Evolutionary conservation across 202 grass and related monocot species (phyloP).

Genomic region (Zoysia matrella): DNA sequence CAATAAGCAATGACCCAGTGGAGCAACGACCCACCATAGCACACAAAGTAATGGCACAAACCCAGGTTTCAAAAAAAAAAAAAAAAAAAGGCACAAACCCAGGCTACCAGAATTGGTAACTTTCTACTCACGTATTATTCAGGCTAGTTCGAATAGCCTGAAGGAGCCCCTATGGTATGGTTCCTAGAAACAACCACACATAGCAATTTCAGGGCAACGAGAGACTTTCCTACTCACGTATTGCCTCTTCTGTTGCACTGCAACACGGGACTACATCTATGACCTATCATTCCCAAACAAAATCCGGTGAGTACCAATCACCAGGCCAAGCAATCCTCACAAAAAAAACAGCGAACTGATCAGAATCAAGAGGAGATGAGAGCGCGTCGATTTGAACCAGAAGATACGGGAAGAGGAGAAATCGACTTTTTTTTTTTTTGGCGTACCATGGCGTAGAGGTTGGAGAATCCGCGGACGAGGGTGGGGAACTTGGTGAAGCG

Average conservation of each 20-base stretch:
- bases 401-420: background rate
- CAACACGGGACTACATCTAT: background rate
- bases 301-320: background rate
- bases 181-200: constrained; percentile 6
- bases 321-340: constrained; percentile 13
- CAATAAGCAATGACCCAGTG: background rate
- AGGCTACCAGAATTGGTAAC: constrained; percentile 38
- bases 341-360: constrained; percentile 8
- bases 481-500: constrained; percentile 99
- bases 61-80: too few species aligned
- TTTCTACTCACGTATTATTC: background rate
- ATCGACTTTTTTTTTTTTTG: background rate
- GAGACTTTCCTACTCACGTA: background rate
- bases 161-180: background rate
- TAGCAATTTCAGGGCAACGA: background rate
- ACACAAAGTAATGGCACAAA: constrained; percentile 14
- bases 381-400: background rate
- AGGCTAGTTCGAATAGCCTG: background rate
- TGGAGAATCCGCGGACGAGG: constrained; percentile 91
- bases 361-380: constrained; percentile 1
- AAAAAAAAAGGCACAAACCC: background rate
- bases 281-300: background rate
- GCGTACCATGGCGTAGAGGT: constrained; percentile 94
- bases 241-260: background rate
- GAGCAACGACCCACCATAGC: constrained; percentile 16